Evolutionary conservation across 176 grass and related monocot genomes (phyloP).

Genomic region (Musa acuminata): DNA sequence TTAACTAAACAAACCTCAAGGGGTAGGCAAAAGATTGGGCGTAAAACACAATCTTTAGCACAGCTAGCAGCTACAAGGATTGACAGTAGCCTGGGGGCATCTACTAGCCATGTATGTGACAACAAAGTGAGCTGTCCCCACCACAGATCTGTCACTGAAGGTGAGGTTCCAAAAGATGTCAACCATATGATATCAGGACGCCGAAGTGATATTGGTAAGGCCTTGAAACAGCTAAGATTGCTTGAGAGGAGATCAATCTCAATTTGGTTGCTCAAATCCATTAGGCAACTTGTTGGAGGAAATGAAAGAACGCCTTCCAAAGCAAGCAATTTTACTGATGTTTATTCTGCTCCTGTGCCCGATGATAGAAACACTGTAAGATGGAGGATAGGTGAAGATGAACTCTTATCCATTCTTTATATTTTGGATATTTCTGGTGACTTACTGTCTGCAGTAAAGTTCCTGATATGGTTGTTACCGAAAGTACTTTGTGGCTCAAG

Average conservation of each 20-base stretch:
- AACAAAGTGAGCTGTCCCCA: constrained; percentile 77
- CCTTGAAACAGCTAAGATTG: constrained; percentile 72
- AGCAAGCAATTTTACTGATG: constrained; percentile 43
- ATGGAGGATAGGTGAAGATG: constrained; percentile 88
- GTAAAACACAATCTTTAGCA: constrained; percentile 90
- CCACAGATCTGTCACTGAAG: constrained; percentile 57
- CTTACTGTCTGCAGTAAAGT: constrained; percentile 61
- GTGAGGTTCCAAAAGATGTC: constrained; percentile 62
- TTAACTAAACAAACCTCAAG: constrained; percentile 64
- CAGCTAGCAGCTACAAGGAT: constrained; percentile 82
- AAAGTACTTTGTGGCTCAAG: constrained; percentile 57
- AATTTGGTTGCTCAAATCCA: constrained; percentile 79
- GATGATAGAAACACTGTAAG: constrained; percentile 42
- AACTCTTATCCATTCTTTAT: constrained; percentile 79
- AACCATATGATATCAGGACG: constrained; percentile 32
- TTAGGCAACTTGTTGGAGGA: constrained; percentile 79
- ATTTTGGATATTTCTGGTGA: constrained; percentile 87
- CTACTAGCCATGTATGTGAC: constrained; percentile 96
- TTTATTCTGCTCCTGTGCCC: constrained; percentile 30
- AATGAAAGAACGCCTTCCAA: constrained; percentile 59
- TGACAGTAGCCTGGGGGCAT: constrained; percentile 89
- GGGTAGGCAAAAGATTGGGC: constrained; percentile 62
- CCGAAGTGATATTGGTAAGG: constrained; percentile 65
- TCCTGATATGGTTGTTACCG: constrained; percentile 78
- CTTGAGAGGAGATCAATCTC: constrained; percentile 85